These are phyloP conservation scores for Encephalitozoon cuniculi DNA, from an alignment of 371 early-diverging fungal species.

Conservation along the genomic window DNA sequence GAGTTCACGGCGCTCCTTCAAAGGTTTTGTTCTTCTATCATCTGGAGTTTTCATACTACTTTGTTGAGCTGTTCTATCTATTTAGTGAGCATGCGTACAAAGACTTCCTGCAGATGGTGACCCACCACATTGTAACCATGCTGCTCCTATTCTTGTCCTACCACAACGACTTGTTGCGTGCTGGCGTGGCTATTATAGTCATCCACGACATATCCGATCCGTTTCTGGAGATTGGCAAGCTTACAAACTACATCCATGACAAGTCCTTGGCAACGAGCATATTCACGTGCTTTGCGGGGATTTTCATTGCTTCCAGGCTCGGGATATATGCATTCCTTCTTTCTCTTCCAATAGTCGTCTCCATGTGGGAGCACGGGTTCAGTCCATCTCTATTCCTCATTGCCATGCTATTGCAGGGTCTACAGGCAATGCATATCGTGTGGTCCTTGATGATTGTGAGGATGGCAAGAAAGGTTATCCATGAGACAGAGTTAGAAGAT, in stretches of 20 bases:
- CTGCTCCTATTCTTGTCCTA: slow-evolving; percentile 60
- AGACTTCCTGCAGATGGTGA: slow-evolving; percentile 59
- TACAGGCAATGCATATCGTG: slow-evolving; percentile 20
- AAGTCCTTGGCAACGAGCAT: slow-evolving; percentile 59
- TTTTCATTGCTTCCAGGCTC: slow-evolving; percentile 62
- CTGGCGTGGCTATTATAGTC: slow-evolving; percentile 63
- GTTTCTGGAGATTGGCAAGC: slow-evolving; percentile 65
- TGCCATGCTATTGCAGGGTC: not conserved
- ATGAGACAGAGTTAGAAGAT: slow-evolving; percentile 11
- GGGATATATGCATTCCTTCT: slow-evolving; percentile 48
- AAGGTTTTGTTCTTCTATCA: slow-evolving; percentile 44
- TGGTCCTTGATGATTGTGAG: slow-evolving; percentile 21
- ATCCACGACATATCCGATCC: slow-evolving; percentile 65
- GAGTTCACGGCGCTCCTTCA: slow-evolving; percentile 20
- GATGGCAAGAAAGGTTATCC: not conserved
- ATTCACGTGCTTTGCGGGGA: slow-evolving; percentile 62
- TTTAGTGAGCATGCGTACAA: slow-evolving; percentile 45
- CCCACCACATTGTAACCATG: slow-evolving; percentile 64
- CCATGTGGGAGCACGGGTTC: slow-evolving; percentile 27
- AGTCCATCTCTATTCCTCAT: slow-evolving; percentile 5
- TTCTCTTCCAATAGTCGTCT: slow-evolving; percentile 33
- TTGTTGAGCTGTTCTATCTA: slow-evolving; percentile 42
- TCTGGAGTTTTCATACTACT: slow-evolving; percentile 51
- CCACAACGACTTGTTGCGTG: slow-evolving; percentile 40
- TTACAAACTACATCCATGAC: slow-evolving; percentile 60